Percentiles rank a stretch among this genome's conserved stretches.
Conservation (phyloP, 345 rosid genomes). For the Bruguiera parviflora region DNA sequence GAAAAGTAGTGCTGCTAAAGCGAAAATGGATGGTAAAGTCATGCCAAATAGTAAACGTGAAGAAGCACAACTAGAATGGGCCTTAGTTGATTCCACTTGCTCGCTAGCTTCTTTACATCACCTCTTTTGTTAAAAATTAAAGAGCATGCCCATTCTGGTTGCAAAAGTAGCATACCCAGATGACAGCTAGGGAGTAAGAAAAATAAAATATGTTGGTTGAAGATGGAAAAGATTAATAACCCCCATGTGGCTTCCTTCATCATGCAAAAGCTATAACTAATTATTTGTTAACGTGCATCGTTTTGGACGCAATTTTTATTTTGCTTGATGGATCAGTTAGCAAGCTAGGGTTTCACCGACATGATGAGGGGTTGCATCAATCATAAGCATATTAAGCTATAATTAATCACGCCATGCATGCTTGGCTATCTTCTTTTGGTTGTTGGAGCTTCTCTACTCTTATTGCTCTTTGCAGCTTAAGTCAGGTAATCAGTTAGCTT, state of each 20-base stretch:
- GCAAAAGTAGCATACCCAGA: not conserved
- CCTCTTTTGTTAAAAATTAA: too few species aligned
- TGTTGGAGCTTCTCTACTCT: constrained; percentile 19
- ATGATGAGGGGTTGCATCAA: constrained; percentile 24
- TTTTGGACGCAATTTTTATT: constrained; percentile 1
- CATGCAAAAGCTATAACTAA: constrained; percentile 9
- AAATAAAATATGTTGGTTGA: not conserved
- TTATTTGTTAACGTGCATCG: not conserved
- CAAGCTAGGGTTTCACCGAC: constrained; percentile 14
- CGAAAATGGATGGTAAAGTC: too few species aligned
- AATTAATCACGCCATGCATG: constrained; percentile 17
- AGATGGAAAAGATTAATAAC: not conserved
- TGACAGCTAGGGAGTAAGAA: not conserved
- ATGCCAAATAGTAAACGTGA: too few species aligned
- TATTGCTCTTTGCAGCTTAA: constrained; percentile 4
- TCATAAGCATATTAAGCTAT: constrained; percentile 27
- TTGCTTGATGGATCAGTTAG: constrained; percentile 18
- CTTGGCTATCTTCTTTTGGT: not conserved
- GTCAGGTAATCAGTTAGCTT: constrained; percentile 5
- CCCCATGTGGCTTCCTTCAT: constrained; percentile 18
- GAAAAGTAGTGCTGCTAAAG: too few species aligned
- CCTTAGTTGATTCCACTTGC: too few species aligned
- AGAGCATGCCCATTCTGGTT: not conserved
- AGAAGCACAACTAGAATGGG: too few species aligned
- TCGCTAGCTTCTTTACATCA: too few species aligned